Evolutionary conservation across 169 alveolate genomes (phyloP).

Genomic region (Perkinsus olseni): DNA sequence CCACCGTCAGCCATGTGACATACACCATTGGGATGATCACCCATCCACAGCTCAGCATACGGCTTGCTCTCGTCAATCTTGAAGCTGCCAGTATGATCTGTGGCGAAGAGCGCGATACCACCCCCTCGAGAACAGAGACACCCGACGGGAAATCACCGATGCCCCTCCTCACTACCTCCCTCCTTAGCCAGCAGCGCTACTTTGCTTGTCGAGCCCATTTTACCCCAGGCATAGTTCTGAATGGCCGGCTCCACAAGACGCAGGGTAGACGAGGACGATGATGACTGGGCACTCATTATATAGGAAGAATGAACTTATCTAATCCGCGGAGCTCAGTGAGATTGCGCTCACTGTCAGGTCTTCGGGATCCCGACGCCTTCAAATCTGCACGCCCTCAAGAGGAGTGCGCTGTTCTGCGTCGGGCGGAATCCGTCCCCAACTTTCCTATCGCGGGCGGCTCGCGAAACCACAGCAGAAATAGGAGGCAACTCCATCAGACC

Average conservation of each 20-base stretch:
- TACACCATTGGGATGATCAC: constrained; percentile 62
- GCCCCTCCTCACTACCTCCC: background rate
- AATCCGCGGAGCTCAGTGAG: no score
- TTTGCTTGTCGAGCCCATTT: background rate
- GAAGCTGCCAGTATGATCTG: background rate
- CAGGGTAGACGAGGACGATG: background rate
- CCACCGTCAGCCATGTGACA: constrained; percentile 8
- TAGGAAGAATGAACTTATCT: background rate
- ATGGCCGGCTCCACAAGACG: constrained; percentile 2
- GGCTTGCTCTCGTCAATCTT: constrained; percentile 28
- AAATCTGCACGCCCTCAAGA: no score
- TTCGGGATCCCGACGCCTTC: background rate
- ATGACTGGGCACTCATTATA: background rate
- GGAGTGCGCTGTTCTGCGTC: no score
- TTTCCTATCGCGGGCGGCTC: no score
- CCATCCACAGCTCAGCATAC: constrained; percentile 87
- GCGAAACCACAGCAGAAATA: background rate
- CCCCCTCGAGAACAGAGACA: no score
- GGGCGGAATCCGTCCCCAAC: no score
- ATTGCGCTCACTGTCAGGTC: background rate
- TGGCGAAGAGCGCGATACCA: background rate
- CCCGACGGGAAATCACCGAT: background rate
- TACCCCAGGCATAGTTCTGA: constrained; percentile 25
- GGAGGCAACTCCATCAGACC: background rate
- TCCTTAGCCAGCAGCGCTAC: constrained; percentile 9